These are phyloP conservation scores for Aquanectria penicillioides DNA, from an alignment of 2,329 filamentous ascomycete genomes.

Conservation along the genomic window DNA sequence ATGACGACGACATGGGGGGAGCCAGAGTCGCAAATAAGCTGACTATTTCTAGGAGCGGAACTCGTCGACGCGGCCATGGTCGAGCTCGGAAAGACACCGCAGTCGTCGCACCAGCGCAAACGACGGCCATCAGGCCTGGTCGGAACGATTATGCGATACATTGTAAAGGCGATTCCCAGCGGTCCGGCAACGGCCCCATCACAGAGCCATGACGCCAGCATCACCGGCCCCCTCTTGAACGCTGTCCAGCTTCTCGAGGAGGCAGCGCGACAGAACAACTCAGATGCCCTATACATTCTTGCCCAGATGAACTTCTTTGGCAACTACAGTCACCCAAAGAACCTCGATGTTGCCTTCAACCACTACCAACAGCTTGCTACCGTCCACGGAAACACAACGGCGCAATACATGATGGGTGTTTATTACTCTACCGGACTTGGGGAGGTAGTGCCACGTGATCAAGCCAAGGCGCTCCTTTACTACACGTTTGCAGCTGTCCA, in stretches of 20 bases:
- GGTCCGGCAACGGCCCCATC: slow-evolving; percentile 59
- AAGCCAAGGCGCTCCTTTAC: slow-evolving; percentile 91
- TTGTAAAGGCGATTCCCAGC: slow-evolving; percentile 60
- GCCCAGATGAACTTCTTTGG: slow-evolving; percentile 98
- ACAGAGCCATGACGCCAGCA: slow-evolving; percentile 45
- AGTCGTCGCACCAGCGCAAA: slow-evolving; percentile 54
- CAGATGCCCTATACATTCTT: slow-evolving; percentile 88
- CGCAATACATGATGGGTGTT: slow-evolving; percentile 94
- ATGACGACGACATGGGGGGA: slow-evolving; percentile 25
- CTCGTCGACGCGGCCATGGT: slow-evolving; percentile 62
- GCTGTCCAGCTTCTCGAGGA: slow-evolving; percentile 64
- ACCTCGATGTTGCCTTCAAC: slow-evolving; percentile 82
- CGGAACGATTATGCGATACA: slow-evolving; percentile 54
- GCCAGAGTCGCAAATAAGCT: slow-evolving; percentile 17
- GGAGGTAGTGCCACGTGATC: slow-evolving; percentile 81
- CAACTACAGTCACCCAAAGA: slow-evolving; percentile 87
- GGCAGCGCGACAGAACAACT: slow-evolving; percentile 66
- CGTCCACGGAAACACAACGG: slow-evolving; percentile 85
- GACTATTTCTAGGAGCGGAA: slow-evolving; percentile 56
- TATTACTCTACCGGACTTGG: slow-evolving; percentile 96
- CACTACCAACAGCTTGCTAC: slow-evolving; percentile 83
- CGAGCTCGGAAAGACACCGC: slow-evolving; percentile 61
- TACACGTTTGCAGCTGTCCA: slow-evolving; percentile 91
- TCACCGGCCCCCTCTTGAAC: slow-evolving; percentile 58
- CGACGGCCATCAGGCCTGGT: slow-evolving; percentile 57